phyloP scores from a whole-genome alignment of 2,329 filamentous ascomycete species.

The Colletotrichum ledebouriae region DNA sequence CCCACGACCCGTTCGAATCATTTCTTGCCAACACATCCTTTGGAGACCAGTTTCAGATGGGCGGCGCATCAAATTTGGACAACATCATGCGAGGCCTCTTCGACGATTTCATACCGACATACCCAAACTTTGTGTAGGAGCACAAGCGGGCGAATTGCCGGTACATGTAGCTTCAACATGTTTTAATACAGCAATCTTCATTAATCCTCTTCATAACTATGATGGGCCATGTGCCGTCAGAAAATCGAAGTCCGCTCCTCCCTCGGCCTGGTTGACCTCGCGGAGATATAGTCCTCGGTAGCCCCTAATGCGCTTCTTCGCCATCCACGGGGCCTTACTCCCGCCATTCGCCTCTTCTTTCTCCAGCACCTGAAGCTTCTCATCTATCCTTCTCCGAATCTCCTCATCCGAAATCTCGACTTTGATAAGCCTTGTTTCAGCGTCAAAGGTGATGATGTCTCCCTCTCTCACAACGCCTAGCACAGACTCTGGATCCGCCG shows the following conservation, averaged over 20 bases:
- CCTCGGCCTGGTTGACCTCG: conserved; percentile 70
- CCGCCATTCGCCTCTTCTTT: conserved; percentile 54
- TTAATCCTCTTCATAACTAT: background rate
- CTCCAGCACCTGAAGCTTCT: conserved; percentile 59
- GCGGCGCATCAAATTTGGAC: conserved; percentile 50
- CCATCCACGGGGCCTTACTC: conserved; percentile 50
- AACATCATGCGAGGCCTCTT: conserved; percentile 52
- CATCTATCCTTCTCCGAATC: conserved; percentile 70
- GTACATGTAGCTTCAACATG: background rate
- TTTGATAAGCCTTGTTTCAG: conserved; percentile 71
- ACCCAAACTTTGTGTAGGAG: conserved; percentile 23
- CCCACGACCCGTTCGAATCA: conserved; percentile 45
- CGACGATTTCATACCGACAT: conserved; percentile 53
- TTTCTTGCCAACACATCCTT: conserved; percentile 47
- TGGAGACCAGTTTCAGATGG: conserved; percentile 48
- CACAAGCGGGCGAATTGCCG: background rate
- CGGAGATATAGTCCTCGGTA: conserved; percentile 72
- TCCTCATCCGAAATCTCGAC: conserved; percentile 78
- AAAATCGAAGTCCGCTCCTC: conserved; percentile 73
- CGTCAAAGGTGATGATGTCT: conserved; percentile 84
- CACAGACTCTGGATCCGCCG: conserved; percentile 79
- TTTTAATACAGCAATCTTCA: background rate
- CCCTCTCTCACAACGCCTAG: conserved; percentile 83
- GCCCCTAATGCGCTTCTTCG: conserved; percentile 60
- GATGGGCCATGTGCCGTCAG: conserved; percentile 57